Evolutionary conservation across 23 red algal species (phyloP), one percentile per base, ranked within the genome.

Genomic region (Gracilaria vermiculophylla): DNA sequence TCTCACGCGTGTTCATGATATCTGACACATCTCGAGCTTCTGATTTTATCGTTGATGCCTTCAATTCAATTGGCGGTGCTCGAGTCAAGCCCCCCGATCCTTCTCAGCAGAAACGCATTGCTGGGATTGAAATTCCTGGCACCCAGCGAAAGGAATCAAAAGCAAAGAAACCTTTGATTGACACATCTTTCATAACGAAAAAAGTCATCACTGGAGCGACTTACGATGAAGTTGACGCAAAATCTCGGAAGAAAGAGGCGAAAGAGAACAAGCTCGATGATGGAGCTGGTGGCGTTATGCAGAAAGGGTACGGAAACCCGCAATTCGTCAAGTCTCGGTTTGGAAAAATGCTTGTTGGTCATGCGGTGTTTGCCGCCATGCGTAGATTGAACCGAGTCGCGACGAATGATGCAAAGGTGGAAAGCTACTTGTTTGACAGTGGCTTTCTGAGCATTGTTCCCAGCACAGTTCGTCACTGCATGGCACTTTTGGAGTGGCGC

Each of bases 311-410:
- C 11, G 86, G 76, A 20, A 75, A 65, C 35, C 77, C 84, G 15
- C 50, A 76, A 48, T 76, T 75, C 25, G 64, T 95, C 50, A 91
- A 74, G 51, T 78, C 36, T 62, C 72, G 72, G 44, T 71, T 80
- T 42, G 93, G 83, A 45, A 95, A 95, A 52, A 91, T 95, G 86
- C 66, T 95, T 53, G 87, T 85, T 23, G 93, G 85, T 29, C 93
- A 95, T 71, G 66, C 93, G 2, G 86, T 91, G 20, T 67, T 95
- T 52, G 93, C 84, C 12, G 86, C 81, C 23, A 27, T 95, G 57
- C 61, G 93, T 17, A 81, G 93, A 62, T 28, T 90, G 17, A 83
- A 91, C 48, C 43, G 87, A 34, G 76, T 89, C 37, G 76, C 81
- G 44, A 77, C 62, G 15, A 61, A 82, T 39, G 47, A 50, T n/a